These are phyloP conservation scores for Aspergillus haitiensis DNA, from an alignment of 495 filamentous ascomycete genomes.

Conservation along the genomic window DNA sequence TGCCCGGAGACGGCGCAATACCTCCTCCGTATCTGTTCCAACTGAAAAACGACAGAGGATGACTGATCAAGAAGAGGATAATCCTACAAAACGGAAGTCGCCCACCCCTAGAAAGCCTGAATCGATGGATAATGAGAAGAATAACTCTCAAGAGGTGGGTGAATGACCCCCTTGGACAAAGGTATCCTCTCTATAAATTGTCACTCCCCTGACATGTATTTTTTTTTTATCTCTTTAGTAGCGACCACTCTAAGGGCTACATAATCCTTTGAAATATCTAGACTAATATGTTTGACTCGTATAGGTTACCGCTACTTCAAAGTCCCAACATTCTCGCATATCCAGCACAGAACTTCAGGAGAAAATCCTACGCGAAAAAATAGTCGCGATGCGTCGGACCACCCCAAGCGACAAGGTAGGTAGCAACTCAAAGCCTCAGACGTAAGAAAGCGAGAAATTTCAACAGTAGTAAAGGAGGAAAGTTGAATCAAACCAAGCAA, in stretches of 20 bases:
- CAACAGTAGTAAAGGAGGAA: neutral
- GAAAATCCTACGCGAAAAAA: constrained; percentile 64
- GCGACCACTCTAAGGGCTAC: neutral
- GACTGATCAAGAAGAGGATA: constrained; percentile 60
- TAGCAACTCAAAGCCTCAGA: constrained; percentile 14
- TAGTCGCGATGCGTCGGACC: constrained; percentile 53
- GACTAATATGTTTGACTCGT: too few species aligned
- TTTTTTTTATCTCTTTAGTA: neutral
- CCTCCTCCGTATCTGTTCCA: constrained; percentile 53
- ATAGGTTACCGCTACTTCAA: neutral
- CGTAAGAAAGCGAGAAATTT: neutral
- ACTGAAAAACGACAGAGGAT: constrained; percentile 51
- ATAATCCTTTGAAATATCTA: neutral
- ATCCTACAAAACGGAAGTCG: constrained; percentile 50
- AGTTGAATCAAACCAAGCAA: neutral
- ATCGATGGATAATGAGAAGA: constrained; percentile 27
- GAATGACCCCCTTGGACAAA: constrained; percentile 32
- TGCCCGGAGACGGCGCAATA: constrained; percentile 48
- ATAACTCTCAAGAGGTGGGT: constrained; percentile 51
- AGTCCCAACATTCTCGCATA: constrained; percentile 22
- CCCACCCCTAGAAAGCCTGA: constrained; percentile 30
- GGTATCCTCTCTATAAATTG: constrained; percentile 14
- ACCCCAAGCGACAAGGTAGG: constrained; percentile 33
- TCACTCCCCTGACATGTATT: constrained; percentile 5
- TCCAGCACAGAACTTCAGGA: constrained; percentile 61